A percentile compares a stretch with the other conserved stretches of the same genome.
phyloP scores from a whole-genome alignment of 2,329 filamentous ascomycete species.

The Myriosclerotinia curreyana region DNA sequence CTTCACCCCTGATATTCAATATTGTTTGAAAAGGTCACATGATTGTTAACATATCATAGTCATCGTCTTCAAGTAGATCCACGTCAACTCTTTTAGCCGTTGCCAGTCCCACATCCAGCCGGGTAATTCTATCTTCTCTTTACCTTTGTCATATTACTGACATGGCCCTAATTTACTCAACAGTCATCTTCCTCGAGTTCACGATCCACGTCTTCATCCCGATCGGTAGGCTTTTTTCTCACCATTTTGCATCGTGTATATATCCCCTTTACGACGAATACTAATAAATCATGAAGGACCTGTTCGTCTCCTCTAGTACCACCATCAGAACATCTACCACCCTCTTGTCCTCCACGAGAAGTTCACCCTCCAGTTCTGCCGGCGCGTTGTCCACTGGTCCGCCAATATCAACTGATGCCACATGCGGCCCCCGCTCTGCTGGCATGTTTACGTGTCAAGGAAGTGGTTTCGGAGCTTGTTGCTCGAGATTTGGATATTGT shows the following conservation, averaged over 20 bases:
- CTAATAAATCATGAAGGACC: not conserved
- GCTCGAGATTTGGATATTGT: constrained; percentile 6
- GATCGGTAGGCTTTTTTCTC: not conserved
- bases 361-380: constrained; percentile 1
- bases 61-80: not conserved
- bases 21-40: not conserved
- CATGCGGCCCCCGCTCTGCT: not conserved
- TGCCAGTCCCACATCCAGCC: not conserved
- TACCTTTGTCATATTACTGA: not conserved
- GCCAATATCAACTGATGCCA: not conserved
- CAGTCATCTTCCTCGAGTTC: constrained; percentile 1
- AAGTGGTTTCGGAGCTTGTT: constrained; percentile 1
- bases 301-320: not conserved
- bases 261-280: not conserved
- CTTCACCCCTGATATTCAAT: not conserved
- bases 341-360: not conserved
- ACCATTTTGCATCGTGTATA: not conserved
- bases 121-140: not conserved
- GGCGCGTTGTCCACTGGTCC: not conserved
- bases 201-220: not conserved
- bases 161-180: not conserved
- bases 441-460: not conserved
- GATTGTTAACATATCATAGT: not conserved
- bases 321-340: not conserved
- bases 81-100: not conserved